Conservation (phyloP, 1,284 basidiomycete genomes). For the Schizophyllum amplum region DNA sequence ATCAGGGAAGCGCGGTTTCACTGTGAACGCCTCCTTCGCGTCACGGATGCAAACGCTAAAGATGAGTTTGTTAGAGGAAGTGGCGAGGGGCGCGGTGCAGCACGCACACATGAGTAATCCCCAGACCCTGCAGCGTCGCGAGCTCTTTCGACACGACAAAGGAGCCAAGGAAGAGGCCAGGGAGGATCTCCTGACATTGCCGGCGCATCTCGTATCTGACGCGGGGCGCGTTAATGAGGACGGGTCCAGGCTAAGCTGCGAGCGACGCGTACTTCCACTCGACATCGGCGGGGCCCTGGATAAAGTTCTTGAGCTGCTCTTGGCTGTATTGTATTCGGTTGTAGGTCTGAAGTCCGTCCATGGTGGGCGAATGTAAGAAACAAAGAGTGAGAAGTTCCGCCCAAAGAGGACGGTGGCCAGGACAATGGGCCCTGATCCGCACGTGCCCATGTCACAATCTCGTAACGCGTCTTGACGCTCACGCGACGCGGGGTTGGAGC, state of each 20-base stretch:
- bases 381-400: neutral
- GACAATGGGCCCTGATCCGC: neutral
- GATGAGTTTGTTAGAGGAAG: slow-evolving; percentile 2
- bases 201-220: slow-evolving; percentile 89
- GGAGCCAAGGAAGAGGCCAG: slow-evolving; percentile 78
- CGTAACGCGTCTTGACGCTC: neutral
- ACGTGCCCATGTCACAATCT: neutral
- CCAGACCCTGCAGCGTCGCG: slow-evolving; percentile 51
- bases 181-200: slow-evolving; percentile 88
- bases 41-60: slow-evolving; percentile 81
- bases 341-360: neutral
- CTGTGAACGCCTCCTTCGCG: slow-evolving; percentile 80
- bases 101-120: slow-evolving; percentile 79
- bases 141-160: slow-evolving; percentile 82
- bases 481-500: neutral
- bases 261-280: slow-evolving; percentile 58
- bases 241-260: slow-evolving; percentile 3
- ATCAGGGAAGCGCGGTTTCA: slow-evolving; percentile 78
- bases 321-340: slow-evolving; percentile 21
- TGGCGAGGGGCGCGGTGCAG: slow-evolving; percentile 6
- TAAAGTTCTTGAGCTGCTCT: slow-evolving; percentile 53
- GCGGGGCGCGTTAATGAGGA: slow-evolving; percentile 1
- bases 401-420: neutral
- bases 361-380: neutral
- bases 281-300: slow-evolving; percentile 68